These are phyloP conservation scores for Alternaria conjuncta DNA, from an alignment of 2,329 filamentous ascomycete genomes.

Conservation along the genomic window DNA sequence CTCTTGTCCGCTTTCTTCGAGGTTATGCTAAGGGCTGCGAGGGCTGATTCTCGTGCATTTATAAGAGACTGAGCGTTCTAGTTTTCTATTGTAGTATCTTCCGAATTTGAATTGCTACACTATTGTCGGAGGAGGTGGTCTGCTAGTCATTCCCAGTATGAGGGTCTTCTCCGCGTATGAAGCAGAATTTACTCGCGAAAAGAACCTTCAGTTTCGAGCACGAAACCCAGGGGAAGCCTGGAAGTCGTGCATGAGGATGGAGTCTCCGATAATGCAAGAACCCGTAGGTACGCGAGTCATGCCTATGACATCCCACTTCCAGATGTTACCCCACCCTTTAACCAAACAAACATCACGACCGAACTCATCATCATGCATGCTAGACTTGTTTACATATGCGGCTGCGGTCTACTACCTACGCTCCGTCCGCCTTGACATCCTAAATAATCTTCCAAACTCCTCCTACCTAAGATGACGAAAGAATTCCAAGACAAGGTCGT, in stretches of 20 bases:
- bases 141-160: not conserved
- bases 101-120: not conserved
- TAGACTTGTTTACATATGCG: not conserved
- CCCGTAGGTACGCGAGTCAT: slow-evolving; percentile 31
- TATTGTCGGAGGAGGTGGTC: not conserved
- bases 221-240: slow-evolving; percentile 14
- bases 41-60: not conserved
- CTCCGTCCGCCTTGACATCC: not conserved
- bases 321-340: slow-evolving; percentile 39
- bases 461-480: slow-evolving; percentile 27
- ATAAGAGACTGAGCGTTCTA: not conserved
- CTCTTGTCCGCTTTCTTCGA: not conserved
- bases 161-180: not conserved
- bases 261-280: slow-evolving; percentile 1
- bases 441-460: too few species aligned
- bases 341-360: slow-evolving; percentile 22
- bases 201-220: not conserved
- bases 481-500: slow-evolving; percentile 40
- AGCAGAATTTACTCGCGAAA: not conserved
- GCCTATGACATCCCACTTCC: slow-evolving; percentile 39
- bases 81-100: not conserved
- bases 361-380: slow-evolving; percentile 13
- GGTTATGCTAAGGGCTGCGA: not conserved
- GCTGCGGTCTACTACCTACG: not conserved
- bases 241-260: not conserved